Base-by-base conservation (phyloP, 2,329 filamentous ascomycete species). In the Colletotrichum spaethianum region DNA sequence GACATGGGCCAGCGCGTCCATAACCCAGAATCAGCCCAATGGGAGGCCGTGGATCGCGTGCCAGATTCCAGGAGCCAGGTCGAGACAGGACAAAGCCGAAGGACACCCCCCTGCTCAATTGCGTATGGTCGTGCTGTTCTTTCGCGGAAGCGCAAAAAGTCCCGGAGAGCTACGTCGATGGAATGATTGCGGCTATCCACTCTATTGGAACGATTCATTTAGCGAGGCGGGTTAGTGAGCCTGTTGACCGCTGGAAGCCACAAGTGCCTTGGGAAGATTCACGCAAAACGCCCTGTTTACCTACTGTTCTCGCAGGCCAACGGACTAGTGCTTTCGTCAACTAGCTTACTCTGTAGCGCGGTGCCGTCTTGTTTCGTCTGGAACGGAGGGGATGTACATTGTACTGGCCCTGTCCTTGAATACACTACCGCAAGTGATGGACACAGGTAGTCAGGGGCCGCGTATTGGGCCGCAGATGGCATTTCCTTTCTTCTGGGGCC, bases 381-480 rank as follows among this genome's bases (percentile, higher is more conserved):
- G 42, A 55, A 38, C 42, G n/a, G 31, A 31, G 28, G 36, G 18
- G 40, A 67, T 16, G 68, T 71, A 70, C 53, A 63, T 61, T 70
- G 67, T 70, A 70, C 67, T 40, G 40, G 63, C 63, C 67, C 55
- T 70, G 64, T 55, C 61, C 61, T 40, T 55, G 57, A 52, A 42
- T 14, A 61, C 59, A n/a, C 48, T 23, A 42, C 23, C 18, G 64
- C 56, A 28, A 31, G 50, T 50, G 52, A 26, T 38, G 36, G 18
- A 42, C 61, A 57, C 50, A 68, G 69, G 64, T 59, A n/a, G 57
- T 68, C 50, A 57, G 69, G 68, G 69, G 69, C 69, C 64, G 69
- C 69, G 67, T 44, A 36, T 72, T 72, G 65, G 69, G 69, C 64
- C 64, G 69, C 69, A 68, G 57, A 63, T 72, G 64, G 69, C 69